Evolutionary conservation across 2,329 filamentous ascomycete species (phyloP).

Genomic region (Talaromyces marneffei): DNA sequence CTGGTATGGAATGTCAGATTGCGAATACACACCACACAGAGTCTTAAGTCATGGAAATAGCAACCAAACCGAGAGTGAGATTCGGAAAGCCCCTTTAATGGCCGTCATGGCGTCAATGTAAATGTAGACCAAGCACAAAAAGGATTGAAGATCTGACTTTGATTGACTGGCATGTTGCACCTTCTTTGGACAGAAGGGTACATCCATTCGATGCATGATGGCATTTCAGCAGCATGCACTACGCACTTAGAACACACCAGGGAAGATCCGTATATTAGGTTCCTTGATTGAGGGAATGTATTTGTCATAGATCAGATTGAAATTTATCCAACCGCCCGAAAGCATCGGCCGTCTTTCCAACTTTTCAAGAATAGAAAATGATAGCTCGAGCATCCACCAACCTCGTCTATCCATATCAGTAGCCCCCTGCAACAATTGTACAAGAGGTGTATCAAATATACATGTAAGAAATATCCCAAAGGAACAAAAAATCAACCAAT

Average conservation of each 20-base stretch:
- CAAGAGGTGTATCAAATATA: not conserved
- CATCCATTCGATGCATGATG: not conserved
- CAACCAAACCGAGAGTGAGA: not conserved
- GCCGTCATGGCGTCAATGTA: not conserved
- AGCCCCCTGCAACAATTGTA: not conserved
- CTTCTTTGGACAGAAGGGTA: not conserved
- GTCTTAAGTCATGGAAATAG: not conserved
- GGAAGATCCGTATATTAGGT: not conserved
- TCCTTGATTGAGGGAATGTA: not conserved
- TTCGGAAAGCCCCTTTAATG: not conserved
- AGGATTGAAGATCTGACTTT: not conserved
- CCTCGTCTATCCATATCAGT: not conserved
- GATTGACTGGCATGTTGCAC: not conserved
- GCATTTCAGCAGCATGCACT: not conserved
- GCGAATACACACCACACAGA: not conserved
- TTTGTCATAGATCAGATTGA: not conserved
- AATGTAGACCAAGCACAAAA: not conserved
- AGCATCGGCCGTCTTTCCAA: not conserved
- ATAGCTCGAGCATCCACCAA: not conserved
- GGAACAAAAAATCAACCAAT: not conserved
- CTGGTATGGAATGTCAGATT: slow-evolving; percentile 12
- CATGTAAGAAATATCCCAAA: not conserved
- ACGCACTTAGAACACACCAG: not conserved
- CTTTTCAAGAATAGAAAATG: not conserved
- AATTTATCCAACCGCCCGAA: not conserved